A percentile compares a stretch with the other conserved stretches of the same genome.
These are phyloP conservation scores for Parsonsia alboflavescens DNA, from an alignment of 257 asterid genomes.

Conservation along the genomic window DNA sequence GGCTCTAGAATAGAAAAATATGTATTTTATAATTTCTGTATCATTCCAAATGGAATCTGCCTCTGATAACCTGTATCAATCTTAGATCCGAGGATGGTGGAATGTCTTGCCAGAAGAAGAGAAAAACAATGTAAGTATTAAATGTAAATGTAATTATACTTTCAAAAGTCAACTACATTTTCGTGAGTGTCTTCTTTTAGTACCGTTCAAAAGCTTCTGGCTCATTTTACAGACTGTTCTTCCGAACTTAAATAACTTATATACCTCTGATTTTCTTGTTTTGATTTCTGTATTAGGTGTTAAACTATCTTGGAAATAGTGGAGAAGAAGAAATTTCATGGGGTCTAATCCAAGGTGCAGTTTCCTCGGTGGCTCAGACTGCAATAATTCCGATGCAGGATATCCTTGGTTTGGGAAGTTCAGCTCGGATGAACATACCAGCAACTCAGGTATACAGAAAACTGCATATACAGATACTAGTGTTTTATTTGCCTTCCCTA, in stretches of 20 bases:
- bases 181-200: neutral
- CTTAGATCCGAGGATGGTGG: slow-evolving; percentile 96
- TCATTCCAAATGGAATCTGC: neutral
- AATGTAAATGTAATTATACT: neutral
- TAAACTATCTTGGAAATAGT: slow-evolving; percentile 53
- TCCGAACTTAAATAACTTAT: neutral
- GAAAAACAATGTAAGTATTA: slow-evolving; percentile 68
- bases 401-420: slow-evolving; percentile 73
- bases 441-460: slow-evolving; percentile 70
- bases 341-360: slow-evolving; percentile 72
- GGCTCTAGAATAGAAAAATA: neutral
- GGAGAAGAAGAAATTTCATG: slow-evolving; percentile 73
- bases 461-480: neutral
- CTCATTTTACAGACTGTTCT: neutral
- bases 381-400: slow-evolving; percentile 97
- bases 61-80: slow-evolving; percentile 2
- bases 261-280: neutral
- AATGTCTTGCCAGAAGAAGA: slow-evolving; percentile 62
- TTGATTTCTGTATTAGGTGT: slow-evolving; percentile 44
- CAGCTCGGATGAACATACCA: slow-evolving; percentile 91
- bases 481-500: neutral
- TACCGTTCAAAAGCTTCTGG: neutral
- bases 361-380: slow-evolving; percentile 83
- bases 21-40: neutral
- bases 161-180: neutral